These are phyloP conservation scores for Cercophora scortea DNA, from an alignment of 495 filamentous ascomycete genomes.

Conservation along the genomic window DNA sequence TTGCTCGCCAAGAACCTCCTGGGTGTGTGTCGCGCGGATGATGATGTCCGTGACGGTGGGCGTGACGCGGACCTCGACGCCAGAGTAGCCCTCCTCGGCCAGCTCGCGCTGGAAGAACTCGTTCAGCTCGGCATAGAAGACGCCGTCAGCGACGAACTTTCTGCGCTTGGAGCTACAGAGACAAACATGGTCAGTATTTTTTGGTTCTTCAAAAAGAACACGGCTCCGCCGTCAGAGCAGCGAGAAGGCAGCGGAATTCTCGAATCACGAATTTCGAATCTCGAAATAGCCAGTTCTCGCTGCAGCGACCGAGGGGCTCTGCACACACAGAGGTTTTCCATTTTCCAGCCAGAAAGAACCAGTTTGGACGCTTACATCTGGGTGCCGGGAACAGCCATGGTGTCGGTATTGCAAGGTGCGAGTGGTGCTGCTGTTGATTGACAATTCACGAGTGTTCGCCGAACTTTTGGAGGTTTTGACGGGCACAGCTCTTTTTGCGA, in stretches of 20 bases:
- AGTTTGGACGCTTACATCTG: slow-evolving; percentile 42
- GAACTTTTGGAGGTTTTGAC: slow-evolving; percentile 24
- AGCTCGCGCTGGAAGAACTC: slow-evolving; percentile 99
- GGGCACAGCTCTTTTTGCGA: slow-evolving; percentile 26
- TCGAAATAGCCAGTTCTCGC: no score
- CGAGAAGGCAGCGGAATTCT: not conserved
- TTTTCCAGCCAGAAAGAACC: not conserved
- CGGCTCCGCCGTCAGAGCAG: not conserved
- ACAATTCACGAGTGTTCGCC: slow-evolving; percentile 20
- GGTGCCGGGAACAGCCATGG: slow-evolving; percentile 42
- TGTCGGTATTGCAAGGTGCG: slow-evolving; percentile 29
- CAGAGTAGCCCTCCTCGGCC: slow-evolving; percentile 99
- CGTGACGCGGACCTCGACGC: slow-evolving; percentile 98
- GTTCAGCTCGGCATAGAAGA: slow-evolving; percentile 99
- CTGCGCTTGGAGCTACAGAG: slow-evolving; percentile 80
- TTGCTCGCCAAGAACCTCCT: slow-evolving; percentile 99
- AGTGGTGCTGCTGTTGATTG: slow-evolving; percentile 19
- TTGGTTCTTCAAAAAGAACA: not conserved
- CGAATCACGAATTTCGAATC: not conserved
- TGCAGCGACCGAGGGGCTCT: not conserved
- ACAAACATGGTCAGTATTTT: slow-evolving; percentile 12
- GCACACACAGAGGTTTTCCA: not conserved
- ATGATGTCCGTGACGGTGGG: slow-evolving; percentile 99
- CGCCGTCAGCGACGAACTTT: slow-evolving; percentile 99
- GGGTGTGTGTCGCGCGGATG: slow-evolving; percentile 99